Base-by-base conservation (phyloP, 805 yeast species). In the Teunomyces tritomae region DNA sequence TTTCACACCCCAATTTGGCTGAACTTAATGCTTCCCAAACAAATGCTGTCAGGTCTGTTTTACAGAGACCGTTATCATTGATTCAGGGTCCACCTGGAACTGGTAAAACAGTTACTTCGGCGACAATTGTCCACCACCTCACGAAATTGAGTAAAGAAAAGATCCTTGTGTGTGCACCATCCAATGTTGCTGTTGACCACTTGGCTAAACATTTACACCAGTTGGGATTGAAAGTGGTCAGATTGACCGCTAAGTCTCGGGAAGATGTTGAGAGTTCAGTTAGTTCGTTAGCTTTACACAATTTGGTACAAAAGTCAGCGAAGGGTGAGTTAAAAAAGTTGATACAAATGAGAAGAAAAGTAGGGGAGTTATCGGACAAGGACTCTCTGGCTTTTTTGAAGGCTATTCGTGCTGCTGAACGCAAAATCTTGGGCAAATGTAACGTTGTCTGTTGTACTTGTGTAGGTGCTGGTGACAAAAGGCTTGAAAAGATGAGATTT, bases 41-140 rank as follows among this genome's bases (percentile, higher is more conserved):
- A 2, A 80, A 78, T 57, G 97, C 97, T 0, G 89, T 91, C 24
- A 73, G 77, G 45, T 66, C 76, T 8, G 96, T 85, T 0, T 64
- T 89, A 49, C 78, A 78, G 57, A 74, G 82, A 54, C 96, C 96
- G 1, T 71, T 90, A 39, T 80, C 94, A 5, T 74, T 89, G 54
- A 89, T 89, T 52, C 97, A 91, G 64, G 97, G 97, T 13, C 97
- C 97, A 8, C 97, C 97, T 3, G 78, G 78, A 14, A 91, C 97
- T 0, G 97, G 97, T 63, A 91, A 91, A 62, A 91, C 97, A 0
- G 95, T 89, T 11, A 90, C 96, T 0, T 89, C 96, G 0, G 92
- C 96, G 1, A 84, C 96, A 0, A 87, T 91, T 49, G 80, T 90
- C 28, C 85, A 87, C 56, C 96, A 89, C 58, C 69, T 89, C 46